Evolutionary conservation across 257 asterid species (phyloP).

Genomic region (Jacaranda copaia): DNA sequence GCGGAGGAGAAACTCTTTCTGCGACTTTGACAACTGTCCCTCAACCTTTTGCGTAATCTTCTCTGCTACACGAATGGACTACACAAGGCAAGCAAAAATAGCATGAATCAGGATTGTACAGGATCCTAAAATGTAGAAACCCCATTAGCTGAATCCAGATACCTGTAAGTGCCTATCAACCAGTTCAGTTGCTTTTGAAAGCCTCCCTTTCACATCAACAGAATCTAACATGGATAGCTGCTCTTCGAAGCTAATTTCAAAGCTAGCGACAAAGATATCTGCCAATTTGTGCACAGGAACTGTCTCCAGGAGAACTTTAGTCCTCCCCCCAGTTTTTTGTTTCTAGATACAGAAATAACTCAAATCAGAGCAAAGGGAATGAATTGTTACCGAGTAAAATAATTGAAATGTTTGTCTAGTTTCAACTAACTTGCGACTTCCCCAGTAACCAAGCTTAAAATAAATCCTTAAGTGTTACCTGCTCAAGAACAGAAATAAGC

Average conservation of each 20-base stretch:
- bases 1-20: constrained; percentile 97
- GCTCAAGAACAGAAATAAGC: constrained; percentile 95
- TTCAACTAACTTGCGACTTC: constrained; percentile 14
- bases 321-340: constrained; percentile 95
- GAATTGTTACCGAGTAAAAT: constrained; percentile 7
- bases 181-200: constrained; percentile 94
- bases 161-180: constrained; percentile 98
- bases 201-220: constrained; percentile 94
- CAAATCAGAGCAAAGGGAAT: constrained; percentile 29
- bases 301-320: constrained; percentile 95
- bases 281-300: constrained; percentile 98
- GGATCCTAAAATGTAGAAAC: constrained; percentile 36
- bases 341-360: constrained; percentile 59
- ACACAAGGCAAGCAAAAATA: constrained; percentile 43
- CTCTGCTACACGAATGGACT: constrained; percentile 99
- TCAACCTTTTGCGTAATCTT: constrained; percentile 98
- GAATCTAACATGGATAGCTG: constrained; percentile 95
- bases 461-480: constrained; percentile 58
- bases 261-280: constrained; percentile 98
- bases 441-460: constrained; percentile 1
- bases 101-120: constrained; percentile 29
- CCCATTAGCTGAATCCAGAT: constrained; percentile 38
- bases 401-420: constrained; percentile 22
- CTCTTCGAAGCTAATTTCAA: constrained; percentile 97
- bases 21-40: constrained; percentile 98